Evolutionary conservation across 345 rosid species (phyloP).

Genomic region (Brassica rapa): DNA sequence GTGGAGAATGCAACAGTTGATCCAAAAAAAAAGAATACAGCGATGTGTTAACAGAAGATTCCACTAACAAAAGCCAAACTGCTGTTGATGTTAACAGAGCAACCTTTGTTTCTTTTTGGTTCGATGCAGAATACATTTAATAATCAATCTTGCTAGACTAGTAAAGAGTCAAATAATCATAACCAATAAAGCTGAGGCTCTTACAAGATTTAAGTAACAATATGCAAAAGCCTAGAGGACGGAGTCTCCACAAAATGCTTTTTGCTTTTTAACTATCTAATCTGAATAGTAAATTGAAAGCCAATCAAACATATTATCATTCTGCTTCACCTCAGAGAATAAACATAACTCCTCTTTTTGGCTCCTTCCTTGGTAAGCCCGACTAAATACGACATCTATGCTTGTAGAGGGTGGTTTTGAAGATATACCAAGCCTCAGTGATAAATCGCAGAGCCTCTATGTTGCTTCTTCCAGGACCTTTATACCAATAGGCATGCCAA

Average conservation of each 20-base stretch:
- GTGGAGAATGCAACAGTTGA: too few relatives aligned
- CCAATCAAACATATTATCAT: constrained; percentile 42
- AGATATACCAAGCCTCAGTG: constrained; percentile 72
- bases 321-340: constrained; percentile 54
- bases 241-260: constrained; percentile 45
- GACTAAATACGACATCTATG: constrained; percentile 45
- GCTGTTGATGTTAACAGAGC: neutral
- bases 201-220: constrained; percentile 18
- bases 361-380: constrained; percentile 40
- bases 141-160: neutral
- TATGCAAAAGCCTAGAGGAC: constrained; percentile 20
- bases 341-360: constrained; percentile 53
- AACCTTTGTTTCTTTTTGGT: neutral
- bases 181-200: constrained; percentile 25
- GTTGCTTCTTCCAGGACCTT: constrained; percentile 46
- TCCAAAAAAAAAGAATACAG: too few relatives aligned
- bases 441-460: constrained; percentile 66
- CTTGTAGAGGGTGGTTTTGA: constrained; percentile 50
- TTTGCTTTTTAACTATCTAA: constrained; percentile 51
- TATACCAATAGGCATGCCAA: constrained; percentile 72
- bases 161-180: constrained; percentile 17
- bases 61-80: too few relatives aligned
- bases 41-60: too few relatives aligned
- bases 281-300: constrained; percentile 35
- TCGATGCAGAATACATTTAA: neutral